Conservation (phyloP, 148 eudicot genomes). For the Chenopodium suecicum region DNA sequence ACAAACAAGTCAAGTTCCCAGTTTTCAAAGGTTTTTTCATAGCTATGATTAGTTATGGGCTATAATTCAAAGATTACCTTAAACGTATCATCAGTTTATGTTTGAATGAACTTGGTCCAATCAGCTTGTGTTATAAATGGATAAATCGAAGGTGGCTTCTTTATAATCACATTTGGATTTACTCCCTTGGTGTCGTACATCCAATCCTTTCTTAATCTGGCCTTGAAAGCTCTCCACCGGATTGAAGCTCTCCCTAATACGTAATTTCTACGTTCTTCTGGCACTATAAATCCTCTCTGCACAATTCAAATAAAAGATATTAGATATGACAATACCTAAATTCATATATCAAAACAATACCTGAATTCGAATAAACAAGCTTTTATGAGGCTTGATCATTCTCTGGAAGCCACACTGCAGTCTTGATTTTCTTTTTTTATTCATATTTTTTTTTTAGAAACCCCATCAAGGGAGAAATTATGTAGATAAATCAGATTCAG, state of each 20-base stretch:
- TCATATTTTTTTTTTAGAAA: no score
- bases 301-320: background rate
- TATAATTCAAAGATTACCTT: background rate
- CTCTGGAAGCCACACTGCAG: no score
- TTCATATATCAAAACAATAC: no score
- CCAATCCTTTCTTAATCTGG: background rate
- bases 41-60: no score
- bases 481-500: no score
- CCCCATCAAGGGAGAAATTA: no score
- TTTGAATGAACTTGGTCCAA: background rate
- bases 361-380: no score
- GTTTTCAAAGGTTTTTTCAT: no score
- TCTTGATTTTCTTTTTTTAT: no score
- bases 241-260: background rate
- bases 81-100: background rate
- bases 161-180: background rate
- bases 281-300: background rate
- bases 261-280: background rate
- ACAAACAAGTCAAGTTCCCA: no score
- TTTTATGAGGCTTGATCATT: no score
- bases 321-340: background rate
- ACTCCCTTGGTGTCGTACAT: background rate
- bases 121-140: background rate
- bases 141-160: background rate
- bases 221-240: conserved; percentile 3